Evolutionary conservation across 2,329 filamentous ascomycete genomes (phyloP).

Genomic region (Stachybotrys chartarum): DNA sequence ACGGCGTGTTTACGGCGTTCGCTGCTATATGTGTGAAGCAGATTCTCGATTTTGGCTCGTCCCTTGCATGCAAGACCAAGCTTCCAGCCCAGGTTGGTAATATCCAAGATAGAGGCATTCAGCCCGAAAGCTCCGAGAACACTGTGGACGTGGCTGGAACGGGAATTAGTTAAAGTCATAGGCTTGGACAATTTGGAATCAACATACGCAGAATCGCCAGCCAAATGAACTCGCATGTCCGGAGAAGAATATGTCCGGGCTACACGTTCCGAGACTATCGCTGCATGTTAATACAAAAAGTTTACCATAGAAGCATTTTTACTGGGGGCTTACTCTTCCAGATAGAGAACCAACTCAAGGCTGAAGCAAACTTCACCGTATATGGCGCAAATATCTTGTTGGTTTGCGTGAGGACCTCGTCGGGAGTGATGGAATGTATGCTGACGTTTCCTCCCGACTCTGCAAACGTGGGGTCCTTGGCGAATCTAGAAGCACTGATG

Average conservation of each 20-base stretch:
- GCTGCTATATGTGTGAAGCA: constrained; percentile 20
- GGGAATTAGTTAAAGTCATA: not conserved
- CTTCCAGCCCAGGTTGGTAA: constrained; percentile 27
- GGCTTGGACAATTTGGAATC: not conserved
- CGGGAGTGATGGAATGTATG: constrained; percentile 22
- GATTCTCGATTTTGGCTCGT: constrained; percentile 10
- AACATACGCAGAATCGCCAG: constrained; percentile 22
- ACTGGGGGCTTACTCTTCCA: constrained; percentile 17
- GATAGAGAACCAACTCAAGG: constrained; percentile 26
- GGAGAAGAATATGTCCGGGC: constrained; percentile 20
- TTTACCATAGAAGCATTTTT: not conserved
- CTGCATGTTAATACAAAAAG: not conserved
- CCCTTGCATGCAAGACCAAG: constrained; percentile 17
- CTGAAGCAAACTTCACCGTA: constrained; percentile 19
- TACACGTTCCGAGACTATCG: constrained; percentile 22
- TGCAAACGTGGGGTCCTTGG: constrained; percentile 13
- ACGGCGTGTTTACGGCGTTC: constrained; percentile 17
- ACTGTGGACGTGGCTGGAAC: constrained; percentile 21
- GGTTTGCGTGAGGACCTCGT: constrained; percentile 24
- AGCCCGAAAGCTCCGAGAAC: constrained; percentile 28
- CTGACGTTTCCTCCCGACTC: constrained; percentile 20
- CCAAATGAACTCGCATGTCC: constrained; percentile 22
- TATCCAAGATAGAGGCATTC: constrained; percentile 26
- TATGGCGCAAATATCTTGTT: constrained; percentile 25
- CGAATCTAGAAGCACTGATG: constrained; percentile 13